Conservation (phyloP, 2,329 filamentous ascomycete genomes). For the Alternaria gansuensis region DNA sequence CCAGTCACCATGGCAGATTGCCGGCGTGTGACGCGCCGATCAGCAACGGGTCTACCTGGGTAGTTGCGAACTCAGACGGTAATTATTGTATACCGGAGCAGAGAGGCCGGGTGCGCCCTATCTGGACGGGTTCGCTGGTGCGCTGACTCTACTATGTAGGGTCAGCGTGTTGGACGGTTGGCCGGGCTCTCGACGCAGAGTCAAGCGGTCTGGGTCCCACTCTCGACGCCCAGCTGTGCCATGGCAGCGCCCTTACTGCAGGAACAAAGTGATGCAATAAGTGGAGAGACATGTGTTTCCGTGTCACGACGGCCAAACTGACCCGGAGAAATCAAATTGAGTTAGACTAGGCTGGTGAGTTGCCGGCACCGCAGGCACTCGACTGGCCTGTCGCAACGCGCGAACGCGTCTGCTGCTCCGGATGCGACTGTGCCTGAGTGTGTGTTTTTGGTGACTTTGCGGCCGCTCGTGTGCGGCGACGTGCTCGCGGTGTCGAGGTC, state of each 20-base stretch:
- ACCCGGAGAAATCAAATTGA: constrained; percentile 44
- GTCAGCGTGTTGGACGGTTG: constrained; percentile 22
- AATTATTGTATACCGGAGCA: not conserved
- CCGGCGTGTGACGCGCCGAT: constrained; percentile 11
- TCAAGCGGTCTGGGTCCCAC: constrained; percentile 33
- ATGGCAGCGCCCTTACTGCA: constrained; percentile 25
- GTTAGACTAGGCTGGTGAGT: constrained; percentile 49
- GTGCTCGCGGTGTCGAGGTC: constrained; percentile 26
- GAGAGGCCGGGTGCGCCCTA: not conserved
- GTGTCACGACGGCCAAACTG: constrained; percentile 48
- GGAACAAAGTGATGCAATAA: constrained; percentile 48
- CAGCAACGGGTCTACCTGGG: not conserved
- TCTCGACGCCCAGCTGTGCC: constrained; percentile 16
- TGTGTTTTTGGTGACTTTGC: constrained; percentile 8
- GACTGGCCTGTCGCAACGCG: constrained; percentile 43
- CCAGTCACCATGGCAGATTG: constrained; percentile 12
- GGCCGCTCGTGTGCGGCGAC: constrained; percentile 6
- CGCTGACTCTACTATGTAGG: constrained; percentile 14
- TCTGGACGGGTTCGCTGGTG: constrained; percentile 4
- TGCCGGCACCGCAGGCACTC: constrained; percentile 51
- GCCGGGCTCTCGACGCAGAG: constrained; percentile 26
- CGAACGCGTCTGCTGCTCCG: constrained; percentile 31
- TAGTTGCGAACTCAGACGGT: constrained; percentile 1
- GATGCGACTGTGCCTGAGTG: constrained; percentile 14
- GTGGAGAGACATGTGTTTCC: constrained; percentile 52